phyloP scores from a whole-genome alignment of 2,329 filamentous ascomycete genomes.

The Talaromyces sp. region DNA sequence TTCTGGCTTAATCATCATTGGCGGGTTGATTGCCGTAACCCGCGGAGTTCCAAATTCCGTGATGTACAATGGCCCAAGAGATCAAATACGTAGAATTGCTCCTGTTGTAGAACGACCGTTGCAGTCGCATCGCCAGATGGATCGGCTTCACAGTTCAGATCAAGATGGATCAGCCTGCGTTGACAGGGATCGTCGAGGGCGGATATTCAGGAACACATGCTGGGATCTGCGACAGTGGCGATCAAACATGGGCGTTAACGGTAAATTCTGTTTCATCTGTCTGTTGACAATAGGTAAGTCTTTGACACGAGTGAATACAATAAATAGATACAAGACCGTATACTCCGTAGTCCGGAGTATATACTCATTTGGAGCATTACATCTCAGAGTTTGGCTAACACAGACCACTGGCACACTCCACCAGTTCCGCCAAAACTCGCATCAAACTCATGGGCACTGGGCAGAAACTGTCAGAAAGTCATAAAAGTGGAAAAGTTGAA shows the following conservation, averaged over 20 bases:
- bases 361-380: neutral
- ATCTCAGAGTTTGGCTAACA: neutral
- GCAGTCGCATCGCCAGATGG: neutral
- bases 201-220: conserved; percentile 15
- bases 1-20: no score
- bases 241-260: conserved; percentile 13
- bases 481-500: neutral
- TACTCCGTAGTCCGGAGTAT: no score
- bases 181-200: conserved; percentile 15
- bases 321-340: no score
- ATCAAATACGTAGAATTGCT: no score
- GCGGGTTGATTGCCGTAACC: no score
- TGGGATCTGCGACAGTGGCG: conserved; percentile 10
- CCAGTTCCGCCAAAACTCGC: neutral
- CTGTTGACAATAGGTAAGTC: no score
- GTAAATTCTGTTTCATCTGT: no score
- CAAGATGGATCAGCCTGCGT: conserved; percentile 13
- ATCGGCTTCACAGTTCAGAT: conserved; percentile 7
- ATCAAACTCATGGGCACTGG: neutral
- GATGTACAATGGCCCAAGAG: no score
- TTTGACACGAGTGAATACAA: no score
- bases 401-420: neutral
- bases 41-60: no score
- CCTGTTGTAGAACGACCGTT: neutral
- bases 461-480: neutral